Percentiles rank a stretch among this genome's conserved stretches.
These are phyloP conservation scores for Neltuma alba DNA, from an alignment of 306 rosid species.

Conservation along the genomic window DNA sequence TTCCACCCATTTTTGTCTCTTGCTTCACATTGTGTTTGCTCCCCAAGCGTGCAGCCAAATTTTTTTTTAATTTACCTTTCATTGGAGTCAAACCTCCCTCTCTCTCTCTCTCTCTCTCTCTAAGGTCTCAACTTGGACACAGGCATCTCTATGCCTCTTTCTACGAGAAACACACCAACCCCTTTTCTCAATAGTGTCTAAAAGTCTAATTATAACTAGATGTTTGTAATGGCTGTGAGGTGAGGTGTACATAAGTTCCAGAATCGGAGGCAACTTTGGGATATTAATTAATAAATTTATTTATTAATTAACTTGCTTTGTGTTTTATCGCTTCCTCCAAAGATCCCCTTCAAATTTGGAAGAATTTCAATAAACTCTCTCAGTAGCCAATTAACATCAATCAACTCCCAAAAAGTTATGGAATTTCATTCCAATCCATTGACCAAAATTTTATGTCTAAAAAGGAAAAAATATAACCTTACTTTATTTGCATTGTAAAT, in stretches of 20 bases:
- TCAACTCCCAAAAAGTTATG: too few species aligned
- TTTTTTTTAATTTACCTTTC: not conserved
- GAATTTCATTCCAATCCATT: too few species aligned
- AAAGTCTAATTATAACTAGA: conserved; percentile 24
- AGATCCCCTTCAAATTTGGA: not conserved
- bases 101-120: not conserved
- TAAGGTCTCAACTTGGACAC: conserved; percentile 22
- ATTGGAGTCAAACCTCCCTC: not conserved
- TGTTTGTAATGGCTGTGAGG: conserved; percentile 1
- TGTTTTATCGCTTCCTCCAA: conserved; percentile 30
- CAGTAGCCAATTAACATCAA: too few species aligned
- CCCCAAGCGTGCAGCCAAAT: conserved; percentile 77
- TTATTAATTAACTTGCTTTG: conserved; percentile 33
- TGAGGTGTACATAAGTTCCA: conserved; percentile 15
- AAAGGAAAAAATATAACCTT: too few species aligned
- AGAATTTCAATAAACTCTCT: not conserved
- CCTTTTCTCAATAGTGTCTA: conserved; percentile 30
- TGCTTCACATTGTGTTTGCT: conserved; percentile 72
- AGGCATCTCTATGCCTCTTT: conserved; percentile 71
- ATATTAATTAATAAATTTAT: conserved; percentile 22
- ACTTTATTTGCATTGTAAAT: too few species aligned
- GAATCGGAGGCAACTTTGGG: conserved; percentile 35
- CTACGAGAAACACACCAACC: conserved; percentile 52
- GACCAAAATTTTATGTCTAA: too few species aligned
- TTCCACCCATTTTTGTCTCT: conserved; percentile 76